Conservation (phyloP, 805 yeast genomes). For the Candida manassasensis region DNA sequence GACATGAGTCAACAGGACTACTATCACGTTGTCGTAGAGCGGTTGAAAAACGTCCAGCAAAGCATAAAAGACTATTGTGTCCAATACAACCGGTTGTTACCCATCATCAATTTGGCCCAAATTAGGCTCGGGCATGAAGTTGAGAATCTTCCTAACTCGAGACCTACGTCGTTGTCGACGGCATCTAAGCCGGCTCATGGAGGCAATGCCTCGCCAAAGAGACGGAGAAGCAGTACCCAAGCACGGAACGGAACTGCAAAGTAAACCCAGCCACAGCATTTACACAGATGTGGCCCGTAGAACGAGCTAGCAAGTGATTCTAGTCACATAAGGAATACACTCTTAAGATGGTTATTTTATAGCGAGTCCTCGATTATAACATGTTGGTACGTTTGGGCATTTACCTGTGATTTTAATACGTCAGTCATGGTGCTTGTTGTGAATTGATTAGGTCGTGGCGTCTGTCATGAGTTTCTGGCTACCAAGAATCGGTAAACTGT, state of each 20-base stretch:
- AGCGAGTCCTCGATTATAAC: too few relatives aligned
- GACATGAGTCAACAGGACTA: conserved; percentile 33
- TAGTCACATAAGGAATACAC: too few relatives aligned
- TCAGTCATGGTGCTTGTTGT: too few relatives aligned
- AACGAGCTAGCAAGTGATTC: too few relatives aligned
- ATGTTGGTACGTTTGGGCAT: too few relatives aligned
- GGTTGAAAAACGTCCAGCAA: conserved; percentile 32
- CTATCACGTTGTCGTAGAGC: conserved; percentile 30
- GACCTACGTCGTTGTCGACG: conserved; percentile 3
- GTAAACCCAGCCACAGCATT: too few relatives aligned
- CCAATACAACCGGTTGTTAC: conserved; percentile 43
- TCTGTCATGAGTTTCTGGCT: too few relatives aligned
- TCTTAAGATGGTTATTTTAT: too few relatives aligned
- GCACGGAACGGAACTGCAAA: not conserved
- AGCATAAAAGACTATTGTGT: conserved; percentile 40
- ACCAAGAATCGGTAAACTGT: too few relatives aligned
- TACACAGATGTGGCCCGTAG: too few relatives aligned
- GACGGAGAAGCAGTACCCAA: conserved; percentile 4
- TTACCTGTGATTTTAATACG: too few relatives aligned
- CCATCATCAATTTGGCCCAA: conserved; percentile 48
- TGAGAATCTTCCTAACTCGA: conserved; percentile 32
- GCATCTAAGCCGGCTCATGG: conserved; percentile 6
- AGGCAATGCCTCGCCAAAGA: conserved; percentile 5
- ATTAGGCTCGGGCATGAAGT: conserved; percentile 47
- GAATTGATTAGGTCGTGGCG: too few relatives aligned